Evolutionary conservation across 805 yeast genomes (phyloP), one percentile per base, ranked within the genome.

Genomic region (Zygoascus biomembranicola): DNA sequence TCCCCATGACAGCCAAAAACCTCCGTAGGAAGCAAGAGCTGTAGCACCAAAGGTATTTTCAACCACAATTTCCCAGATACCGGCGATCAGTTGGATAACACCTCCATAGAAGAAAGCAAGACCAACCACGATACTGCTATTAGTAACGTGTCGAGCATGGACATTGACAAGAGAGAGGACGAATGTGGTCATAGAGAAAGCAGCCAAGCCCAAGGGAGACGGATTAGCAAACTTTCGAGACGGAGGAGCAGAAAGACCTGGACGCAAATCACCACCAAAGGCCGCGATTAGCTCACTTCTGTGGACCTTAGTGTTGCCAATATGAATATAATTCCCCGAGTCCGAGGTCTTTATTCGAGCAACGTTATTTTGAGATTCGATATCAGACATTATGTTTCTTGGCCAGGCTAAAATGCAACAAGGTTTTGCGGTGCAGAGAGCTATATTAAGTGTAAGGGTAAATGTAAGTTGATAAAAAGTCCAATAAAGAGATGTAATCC

Each of bases 251-350:
- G 79, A 76, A 54, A 71, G 66, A 54, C 73, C 76, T 14, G 76
- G 75, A 61, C 73, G 72, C 57, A 78, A 63, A 32, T 66, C 67
- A 62, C 86, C 87, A 16, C 85, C 87, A 61, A 83, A 82, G 1
- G 87, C 88, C 32, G 72, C 72, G 58, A 80, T 66, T 58, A 84
- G 76, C 53, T 84, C 73, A 51, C 74, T 67, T 60, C 76, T 79
- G 52, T 80, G 73, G 57, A 84, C 88, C 66, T 78, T 82, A 57
- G 84, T 82, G 61, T 81, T 77, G 3, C 96, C 96, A 59, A 88
- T 78, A 57, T 74, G 80, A 53, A 88, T 74, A 64, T 80, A 82
- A 23, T 58, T 52, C 14, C 54, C 56, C 37, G 49, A 51, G 14
- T 59, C 61, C 31, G 61, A 56, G 42, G 58, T 58, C 41, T 51